Evolutionary conservation across 345 rosid species (phyloP).

Genomic region (Punica granatum): DNA sequence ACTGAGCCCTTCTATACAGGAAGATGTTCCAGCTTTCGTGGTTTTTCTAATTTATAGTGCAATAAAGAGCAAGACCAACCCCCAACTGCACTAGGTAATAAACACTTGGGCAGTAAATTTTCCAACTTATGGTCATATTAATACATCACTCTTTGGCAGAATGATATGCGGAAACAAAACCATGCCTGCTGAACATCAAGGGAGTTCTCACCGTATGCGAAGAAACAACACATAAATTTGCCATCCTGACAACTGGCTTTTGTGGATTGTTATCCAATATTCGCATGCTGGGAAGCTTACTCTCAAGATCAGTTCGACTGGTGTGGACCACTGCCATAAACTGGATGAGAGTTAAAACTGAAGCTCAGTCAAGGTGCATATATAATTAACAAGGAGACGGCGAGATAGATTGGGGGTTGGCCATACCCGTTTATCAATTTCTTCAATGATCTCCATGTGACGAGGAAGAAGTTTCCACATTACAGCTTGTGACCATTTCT

Average conservation of each 20-base stretch:
- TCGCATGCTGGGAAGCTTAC: constrained; percentile 67
- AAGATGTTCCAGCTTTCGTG: not conserved
- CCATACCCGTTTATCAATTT: constrained; percentile 80
- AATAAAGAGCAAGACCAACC: not conserved
- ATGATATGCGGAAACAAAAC: not conserved
- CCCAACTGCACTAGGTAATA: constrained; percentile 1
- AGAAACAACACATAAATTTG: constrained; percentile 87
- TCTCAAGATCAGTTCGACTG: constrained; percentile 60
- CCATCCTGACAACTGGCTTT: constrained; percentile 96
- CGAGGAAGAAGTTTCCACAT: constrained; percentile 99
- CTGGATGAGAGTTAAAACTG: constrained; percentile 23
- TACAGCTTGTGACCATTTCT: constrained; percentile 92
- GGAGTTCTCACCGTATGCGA: constrained; percentile 62
- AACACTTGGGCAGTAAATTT: not conserved
- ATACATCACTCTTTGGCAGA: not conserved
- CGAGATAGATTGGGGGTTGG: constrained; percentile 1
- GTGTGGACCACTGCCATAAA: constrained; percentile 50
- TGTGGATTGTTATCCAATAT: constrained; percentile 78
- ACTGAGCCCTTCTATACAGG: not conserved
- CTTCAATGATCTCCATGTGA: constrained; percentile 96
- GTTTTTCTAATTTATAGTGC: not conserved
- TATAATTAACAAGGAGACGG: not conserved
- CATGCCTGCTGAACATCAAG: not conserved
- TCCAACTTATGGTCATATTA: not conserved
- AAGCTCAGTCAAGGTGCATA: constrained; percentile 12